phyloP scores from a whole-genome alignment of 2,329 filamentous ascomycete genomes.

The Penicillium sp. region DNA sequence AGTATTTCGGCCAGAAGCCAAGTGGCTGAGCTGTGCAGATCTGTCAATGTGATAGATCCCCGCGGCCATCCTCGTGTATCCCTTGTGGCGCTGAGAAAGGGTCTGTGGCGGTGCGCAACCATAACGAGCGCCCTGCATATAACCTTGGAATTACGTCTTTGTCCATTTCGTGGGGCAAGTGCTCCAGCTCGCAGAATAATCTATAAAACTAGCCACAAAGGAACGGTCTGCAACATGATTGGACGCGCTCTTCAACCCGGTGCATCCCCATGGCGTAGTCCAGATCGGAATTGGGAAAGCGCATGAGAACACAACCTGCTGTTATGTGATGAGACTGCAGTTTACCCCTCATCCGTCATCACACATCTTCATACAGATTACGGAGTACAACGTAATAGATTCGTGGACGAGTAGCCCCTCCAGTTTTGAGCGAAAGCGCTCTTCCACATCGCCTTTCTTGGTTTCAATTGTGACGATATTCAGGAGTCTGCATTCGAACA shows the following conservation, averaged over 20 bases:
- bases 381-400: neutral
- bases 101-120: slow-evolving; percentile 22
- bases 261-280: slow-evolving; percentile 16
- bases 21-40: slow-evolving; percentile 11
- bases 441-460: neutral
- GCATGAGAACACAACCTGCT: neutral
- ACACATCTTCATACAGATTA: slow-evolving; percentile 3
- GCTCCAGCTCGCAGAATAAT: neutral
- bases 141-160: neutral
- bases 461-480: slow-evolving; percentile 4
- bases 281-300: slow-evolving; percentile 18
- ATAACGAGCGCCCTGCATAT: slow-evolving; percentile 1
- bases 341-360: slow-evolving; percentile 19
- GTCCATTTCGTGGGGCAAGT: slow-evolving; percentile 2
- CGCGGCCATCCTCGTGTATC: neutral
- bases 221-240: slow-evolving; percentile 13
- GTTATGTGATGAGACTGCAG: slow-evolving; percentile 19
- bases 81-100: slow-evolving; percentile 16
- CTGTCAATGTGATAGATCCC: slow-evolving; percentile 19
- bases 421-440: neutral
- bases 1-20: slow-evolving; percentile 14
- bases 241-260: slow-evolving; percentile 2
- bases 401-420: neutral
- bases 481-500: slow-evolving; percentile 8
- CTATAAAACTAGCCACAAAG: neutral